Evolutionary conservation across 225 moss, liverwort and hornwort genomes (phyloP), one percentile per base, ranked within the genome.

Genomic region (Physcomitrellopsis africana): DNA sequence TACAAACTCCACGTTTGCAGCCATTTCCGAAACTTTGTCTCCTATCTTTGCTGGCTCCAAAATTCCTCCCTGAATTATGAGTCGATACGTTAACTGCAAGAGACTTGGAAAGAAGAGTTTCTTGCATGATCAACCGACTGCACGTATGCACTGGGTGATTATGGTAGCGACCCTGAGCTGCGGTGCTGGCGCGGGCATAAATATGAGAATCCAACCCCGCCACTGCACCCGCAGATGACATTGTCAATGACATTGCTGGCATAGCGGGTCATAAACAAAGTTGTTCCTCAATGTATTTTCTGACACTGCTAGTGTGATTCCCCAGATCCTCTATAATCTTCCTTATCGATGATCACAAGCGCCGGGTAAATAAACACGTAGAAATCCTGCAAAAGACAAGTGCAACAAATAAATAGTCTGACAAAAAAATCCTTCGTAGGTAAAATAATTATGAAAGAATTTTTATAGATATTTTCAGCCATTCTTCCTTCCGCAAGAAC

Each of bases 161-260:
- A 9, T 77, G 69, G 49, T 70, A 84, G 24, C 67, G 77, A 54
- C 70, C 61, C 41, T 74, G 77, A 43, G 62, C 74, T 29, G 84
- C 17, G 70, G 74, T 32, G 13, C 60, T 66, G 26, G 51, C 48
- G 65, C 63, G 57, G 24, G 67, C 45, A 43, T 70, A 74, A 29
- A 81, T 20, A 46, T 81, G 84, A 60, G 77, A 66, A 29, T 84
- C 84, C 78, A 81, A 23, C 70, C 84, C 77, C 20, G 73, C 67
- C 20, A 74, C 65, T 84, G 81, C 61, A 74, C 81, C 81, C 57
- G 73, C 26, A 2, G 72, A 77, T 73, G 84, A 77, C 73, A 80
- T 78, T 11, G 81, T 66, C 74, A 78, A 70, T 71, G 71, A 69
- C 77, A 84, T 84, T 67, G 81, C 77, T 63, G 81, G 53, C 84